Evolutionary conservation across 257 asterid genomes (phyloP).

Genomic region (Solanum neorickii): DNA sequence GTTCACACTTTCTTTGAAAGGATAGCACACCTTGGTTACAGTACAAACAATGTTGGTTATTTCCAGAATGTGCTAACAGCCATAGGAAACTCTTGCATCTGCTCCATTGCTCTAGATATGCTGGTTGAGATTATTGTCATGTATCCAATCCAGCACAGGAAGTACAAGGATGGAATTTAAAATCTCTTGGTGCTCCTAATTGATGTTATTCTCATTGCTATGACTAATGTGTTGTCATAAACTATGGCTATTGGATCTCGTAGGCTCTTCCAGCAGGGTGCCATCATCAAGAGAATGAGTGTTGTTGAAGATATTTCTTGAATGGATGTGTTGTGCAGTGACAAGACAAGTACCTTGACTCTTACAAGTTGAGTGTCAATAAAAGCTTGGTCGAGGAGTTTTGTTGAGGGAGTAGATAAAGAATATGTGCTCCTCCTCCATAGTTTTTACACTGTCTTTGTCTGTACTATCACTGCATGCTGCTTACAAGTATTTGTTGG

Average conservation of each 20-base stretch:
- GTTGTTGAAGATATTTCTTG: slow-evolving; percentile 97
- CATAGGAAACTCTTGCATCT: slow-evolving; percentile 90
- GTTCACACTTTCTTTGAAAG: slow-evolving; percentile 94
- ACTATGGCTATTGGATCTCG: slow-evolving; percentile 98
- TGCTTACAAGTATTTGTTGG: too few species aligned
- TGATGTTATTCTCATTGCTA: slow-evolving; percentile 94
- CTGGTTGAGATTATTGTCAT: slow-evolving; percentile 69
- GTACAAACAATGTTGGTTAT: slow-evolving; percentile 94
- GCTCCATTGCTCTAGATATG: slow-evolving; percentile 93
- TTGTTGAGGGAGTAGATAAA: slow-evolving; percentile 64
- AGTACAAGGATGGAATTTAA: slow-evolving; percentile 76
- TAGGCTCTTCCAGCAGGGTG: slow-evolving; percentile 94
- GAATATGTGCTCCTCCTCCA: slow-evolving; percentile 56
- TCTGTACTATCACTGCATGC: too few species aligned
- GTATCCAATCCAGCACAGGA: slow-evolving; percentile 92
- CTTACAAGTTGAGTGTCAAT: slow-evolving; percentile 73
- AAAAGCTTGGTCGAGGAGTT: slow-evolving; percentile 71
- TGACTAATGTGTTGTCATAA: slow-evolving; percentile 93
- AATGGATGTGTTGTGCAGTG: slow-evolving; percentile 95
- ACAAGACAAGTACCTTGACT: slow-evolving; percentile 90
- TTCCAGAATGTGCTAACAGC: slow-evolving; percentile 94
- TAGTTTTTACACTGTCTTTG: too few species aligned
- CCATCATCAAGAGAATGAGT: slow-evolving; percentile 96
- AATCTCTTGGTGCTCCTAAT: slow-evolving; percentile 89
- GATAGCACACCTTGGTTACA: slow-evolving; percentile 98